Evolutionary conservation across 1,139 yeast genomes (phyloP), one percentile per base, ranked within the genome.

Genomic region (Magnusiomyces fungicola): DNA sequence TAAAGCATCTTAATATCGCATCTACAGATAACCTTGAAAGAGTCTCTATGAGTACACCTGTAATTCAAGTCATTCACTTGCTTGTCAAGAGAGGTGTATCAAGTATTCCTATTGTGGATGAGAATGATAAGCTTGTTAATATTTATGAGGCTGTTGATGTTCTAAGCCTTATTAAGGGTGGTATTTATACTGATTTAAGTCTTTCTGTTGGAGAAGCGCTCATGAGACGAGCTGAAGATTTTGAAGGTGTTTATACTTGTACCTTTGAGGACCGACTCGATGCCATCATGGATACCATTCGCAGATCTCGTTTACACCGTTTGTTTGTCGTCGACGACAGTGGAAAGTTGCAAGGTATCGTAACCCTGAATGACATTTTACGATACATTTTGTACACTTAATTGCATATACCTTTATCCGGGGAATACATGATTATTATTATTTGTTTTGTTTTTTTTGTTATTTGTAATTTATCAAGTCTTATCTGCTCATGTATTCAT

Each of bases 111-210:
- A 90, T 94, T 54, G 81, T 92, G 27, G 97, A 92, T 62, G 88
- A 82, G 19, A 64, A 70, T 30, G 81, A 85, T 47, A 79, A 79
- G 61, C 73, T 92, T 56, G 75, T 89, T 57, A 94, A 94, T 63
- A 96, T 92, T 39, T 94, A 90, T 65, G 99, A 94, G 69, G 95
- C 97, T 0, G 95, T 89, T 40, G 99, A 94, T 67, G 95, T 92
- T 5, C 74, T 94, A 58, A 88, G 96, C 0, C 73, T 94, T 60
- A 90, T 92, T 52, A 92, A 90, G 66, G 96, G 97, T 39, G 97
- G 97, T 2, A 83, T 88, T 63, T 89, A 90, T 63, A 87, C 90
- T 38, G 98, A 92, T 66, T 72, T 92, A 56, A 86, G 90, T 43
- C 72, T 94, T 57, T 84, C 94, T 52, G 97, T 94, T 9, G 99